Conservation (phyloP, 163 green algal species). For the Scenedesmus sp. region DNA sequence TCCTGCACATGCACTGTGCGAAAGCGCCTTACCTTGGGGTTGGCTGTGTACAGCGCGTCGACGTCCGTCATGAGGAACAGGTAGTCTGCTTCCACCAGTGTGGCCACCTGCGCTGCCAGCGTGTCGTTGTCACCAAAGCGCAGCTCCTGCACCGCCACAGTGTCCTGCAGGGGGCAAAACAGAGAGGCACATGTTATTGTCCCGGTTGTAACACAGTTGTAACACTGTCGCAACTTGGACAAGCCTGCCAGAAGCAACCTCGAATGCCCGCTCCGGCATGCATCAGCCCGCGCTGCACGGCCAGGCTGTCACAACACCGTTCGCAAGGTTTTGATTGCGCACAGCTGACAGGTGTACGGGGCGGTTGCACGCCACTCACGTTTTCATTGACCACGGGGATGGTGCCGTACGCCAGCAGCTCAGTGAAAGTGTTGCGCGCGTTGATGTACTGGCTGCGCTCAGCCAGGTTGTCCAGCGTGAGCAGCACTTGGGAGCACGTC, state of each 20-base stretch:
- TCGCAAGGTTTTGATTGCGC: too few relatives aligned
- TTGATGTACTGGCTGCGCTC: constrained; percentile 91
- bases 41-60: constrained; percentile 92
- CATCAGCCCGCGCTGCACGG: too few relatives aligned
- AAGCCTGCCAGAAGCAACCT: too few relatives aligned
- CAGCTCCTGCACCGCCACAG: constrained; percentile 95
- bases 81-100: constrained; percentile 91
- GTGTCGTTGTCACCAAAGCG: constrained; percentile 98
- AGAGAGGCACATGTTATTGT: too few relatives aligned
- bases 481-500: constrained; percentile 92
- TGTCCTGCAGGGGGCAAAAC: constrained; percentile 76
- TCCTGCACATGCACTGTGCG: too few relatives aligned
- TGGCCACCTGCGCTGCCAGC: constrained; percentile 92
- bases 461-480: constrained; percentile 94
- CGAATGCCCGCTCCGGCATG: too few relatives aligned
- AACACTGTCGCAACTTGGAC: too few relatives aligned
- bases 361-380: constrained; percentile 57
- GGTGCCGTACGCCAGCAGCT: constrained; percentile 86
- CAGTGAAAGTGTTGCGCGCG: constrained; percentile 92
- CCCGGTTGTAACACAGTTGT: neutral
- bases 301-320: too few relatives aligned
- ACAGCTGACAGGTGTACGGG: too few relatives aligned
- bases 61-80: constrained; percentile 97
- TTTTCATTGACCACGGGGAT: constrained; percentile 98
- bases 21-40: constrained; percentile 81